These are phyloP conservation scores for Verticillium isaacii DNA, from an alignment of 2,329 filamentous ascomycete genomes.

Conservation along the genomic window DNA sequence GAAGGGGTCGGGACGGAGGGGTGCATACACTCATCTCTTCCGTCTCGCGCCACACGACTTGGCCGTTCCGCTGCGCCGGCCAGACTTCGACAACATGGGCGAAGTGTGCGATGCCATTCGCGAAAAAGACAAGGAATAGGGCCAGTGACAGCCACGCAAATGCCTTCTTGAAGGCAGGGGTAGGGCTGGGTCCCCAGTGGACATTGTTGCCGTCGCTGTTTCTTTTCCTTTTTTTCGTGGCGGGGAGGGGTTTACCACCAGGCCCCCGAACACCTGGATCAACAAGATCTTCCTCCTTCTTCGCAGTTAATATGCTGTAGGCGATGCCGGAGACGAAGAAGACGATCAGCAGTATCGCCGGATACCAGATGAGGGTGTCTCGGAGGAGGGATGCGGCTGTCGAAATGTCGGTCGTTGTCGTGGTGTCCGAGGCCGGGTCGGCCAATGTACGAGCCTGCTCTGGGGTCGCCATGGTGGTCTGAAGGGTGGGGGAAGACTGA, in stretches of 20 bases:
- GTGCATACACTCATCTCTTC: conserved; percentile 67
- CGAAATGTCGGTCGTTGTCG: conserved; percentile 16
- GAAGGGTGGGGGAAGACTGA: conserved; percentile 5
- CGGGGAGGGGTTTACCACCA: conserved; percentile 81
- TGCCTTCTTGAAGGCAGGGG: conserved; percentile 58
- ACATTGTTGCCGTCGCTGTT: conserved; percentile 21
- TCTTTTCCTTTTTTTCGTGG: conserved; percentile 49
- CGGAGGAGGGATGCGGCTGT: conserved; percentile 38
- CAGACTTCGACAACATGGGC: conserved; percentile 8
- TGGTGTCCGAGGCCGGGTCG: conserved; percentile 5
- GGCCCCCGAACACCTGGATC: conserved; percentile 62
- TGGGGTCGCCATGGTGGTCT: conserved; percentile 27
- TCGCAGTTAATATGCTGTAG: conserved; percentile 48
- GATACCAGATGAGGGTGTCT: conserved; percentile 45
- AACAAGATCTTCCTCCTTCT: conserved; percentile 38
- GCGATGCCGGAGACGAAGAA: conserved; percentile 47
- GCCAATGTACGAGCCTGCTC: conserved; percentile 18
- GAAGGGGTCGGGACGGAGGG: not conserved
- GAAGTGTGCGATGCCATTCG: conserved; percentile 56
- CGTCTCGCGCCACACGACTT: conserved; percentile 74
- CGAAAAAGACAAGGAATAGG: conserved; percentile 71
- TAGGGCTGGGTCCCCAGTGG: conserved; percentile 33
- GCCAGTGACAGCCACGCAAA: conserved; percentile 71
- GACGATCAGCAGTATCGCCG: conserved; percentile 44
- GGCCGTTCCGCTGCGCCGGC: not conserved